Evolutionary conservation across 371 early-diverging fungal species (phyloP), one percentile per base, ranked within the genome.

Genomic region (Syncephalis fuscata): DNA sequence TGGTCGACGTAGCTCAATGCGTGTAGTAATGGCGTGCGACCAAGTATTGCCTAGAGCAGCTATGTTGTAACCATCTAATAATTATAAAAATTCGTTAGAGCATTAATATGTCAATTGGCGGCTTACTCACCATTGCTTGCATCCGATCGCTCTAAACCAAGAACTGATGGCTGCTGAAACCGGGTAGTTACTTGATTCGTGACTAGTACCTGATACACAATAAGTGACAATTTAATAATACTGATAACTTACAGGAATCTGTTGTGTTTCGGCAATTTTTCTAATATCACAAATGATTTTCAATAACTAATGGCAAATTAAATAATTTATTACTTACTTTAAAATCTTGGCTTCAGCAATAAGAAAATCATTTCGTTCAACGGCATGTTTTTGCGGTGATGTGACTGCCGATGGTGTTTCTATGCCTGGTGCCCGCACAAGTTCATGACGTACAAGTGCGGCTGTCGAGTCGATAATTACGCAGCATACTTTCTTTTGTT

Each of bases 11-110:
- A 16, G 37, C 26, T 53, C 49, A 24, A 53, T 24, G 5, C 49
- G 48, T 32, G 53, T 53, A 17, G 49, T 53, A 24, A 53, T 44
- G 19, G 53, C 40, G 38, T 53, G 53, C 17, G 53, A 25, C 53
- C 53, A 53, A 2, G 49, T 49, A 36, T 49, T 53, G 36, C 53
- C 53, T 48, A 53, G 25, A 2, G 49, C 53, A 16, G 53, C 43
- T 25, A 40, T 48, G 15, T 48, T 17, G 8, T 15, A 27, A 17
- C 24, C 45, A 20, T 21, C 45, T 45, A 26, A 22, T n/a, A 5
- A 21, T 3, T 17, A 43, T 14, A 16, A 11, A 16, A 16, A 43
- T 43, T 9, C 32, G 11, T 32, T 32, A 32, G 3, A 14, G 43
- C 16, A 16, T 43, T 43, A 43, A 23, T 11, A 43, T 1, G 43